Conservation (phyloP, 2,329 filamentous ascomycete genomes). For the Spiromastix sp. region DNA sequence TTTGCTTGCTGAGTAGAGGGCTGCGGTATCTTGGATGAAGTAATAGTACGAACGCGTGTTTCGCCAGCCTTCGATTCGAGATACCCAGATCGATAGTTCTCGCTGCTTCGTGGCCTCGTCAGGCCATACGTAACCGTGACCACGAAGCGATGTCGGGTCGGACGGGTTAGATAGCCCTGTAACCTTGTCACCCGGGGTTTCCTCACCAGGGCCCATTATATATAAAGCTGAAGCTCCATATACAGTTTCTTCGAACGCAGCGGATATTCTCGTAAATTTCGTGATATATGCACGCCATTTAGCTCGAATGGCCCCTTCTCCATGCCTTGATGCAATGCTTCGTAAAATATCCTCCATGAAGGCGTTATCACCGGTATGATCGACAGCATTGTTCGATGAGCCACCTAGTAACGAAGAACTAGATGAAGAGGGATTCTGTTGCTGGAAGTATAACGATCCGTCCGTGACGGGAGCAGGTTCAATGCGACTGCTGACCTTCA, state of each 20-base stretch:
- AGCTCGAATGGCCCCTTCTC: constrained; percentile 78
- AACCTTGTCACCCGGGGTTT: constrained; percentile 29
- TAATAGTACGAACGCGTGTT: constrained; percentile 93
- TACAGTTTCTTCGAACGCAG: constrained; percentile 89
- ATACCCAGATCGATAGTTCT: constrained; percentile 84
- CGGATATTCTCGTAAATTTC: constrained; percentile 84
- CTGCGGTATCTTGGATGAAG: constrained; percentile 64
- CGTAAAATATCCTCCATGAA: constrained; percentile 83
- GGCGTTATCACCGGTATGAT: constrained; percentile 73
- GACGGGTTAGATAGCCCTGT: constrained; percentile 21
- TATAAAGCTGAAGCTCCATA: constrained; percentile 87
- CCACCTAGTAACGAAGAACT: constrained; percentile 13
- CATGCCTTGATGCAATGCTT: constrained; percentile 75
- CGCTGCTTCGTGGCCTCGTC: constrained; percentile 70
- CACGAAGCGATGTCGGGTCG: constrained; percentile 49
- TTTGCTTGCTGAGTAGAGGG: constrained; percentile 27
- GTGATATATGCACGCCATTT: constrained; percentile 95
- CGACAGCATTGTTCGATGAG: constrained; percentile 30
- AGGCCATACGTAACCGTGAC: constrained; percentile 92
- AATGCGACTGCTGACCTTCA: constrained; percentile 88
- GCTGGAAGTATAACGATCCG: constrained; percentile 77
- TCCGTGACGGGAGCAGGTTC: constrained; percentile 74
- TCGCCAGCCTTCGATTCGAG: constrained; percentile 91
- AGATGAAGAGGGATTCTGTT: constrained; percentile 41
- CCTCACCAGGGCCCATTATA: constrained; percentile 63